Conservation (phyloP, 2,329 filamentous ascomycete genomes). For the Aurifilum marmelostoma region DNA sequence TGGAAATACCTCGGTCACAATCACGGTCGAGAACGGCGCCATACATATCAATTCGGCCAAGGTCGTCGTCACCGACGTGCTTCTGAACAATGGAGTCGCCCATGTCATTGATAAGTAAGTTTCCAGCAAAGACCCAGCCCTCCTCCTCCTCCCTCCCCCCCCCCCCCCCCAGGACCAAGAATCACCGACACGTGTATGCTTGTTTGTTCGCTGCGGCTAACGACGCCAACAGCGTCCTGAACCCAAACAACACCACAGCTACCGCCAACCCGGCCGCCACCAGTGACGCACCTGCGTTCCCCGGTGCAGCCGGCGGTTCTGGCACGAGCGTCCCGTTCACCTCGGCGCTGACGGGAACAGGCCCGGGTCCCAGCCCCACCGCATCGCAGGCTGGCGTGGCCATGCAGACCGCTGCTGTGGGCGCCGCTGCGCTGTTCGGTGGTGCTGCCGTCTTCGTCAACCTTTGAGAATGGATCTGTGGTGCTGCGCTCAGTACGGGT, state of each 20-base stretch:
- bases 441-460: slow-evolving; percentile 22
- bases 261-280: slow-evolving; percentile 43
- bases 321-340: slow-evolving; percentile 17
- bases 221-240: slow-evolving; percentile 41
- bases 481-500: neutral
- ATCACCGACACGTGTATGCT: neutral
- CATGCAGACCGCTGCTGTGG: slow-evolving; percentile 24
- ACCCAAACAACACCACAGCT: slow-evolving; percentile 43
- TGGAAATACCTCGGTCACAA: slow-evolving; percentile 49
- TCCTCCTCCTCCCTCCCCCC: no score
- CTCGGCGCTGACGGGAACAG: slow-evolving; percentile 12
- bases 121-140: neutral
- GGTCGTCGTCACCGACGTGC: slow-evolving; percentile 55
- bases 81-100: slow-evolving; percentile 61
- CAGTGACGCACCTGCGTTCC: slow-evolving; percentile 42
- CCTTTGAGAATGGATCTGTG: neutral
- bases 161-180: no score
- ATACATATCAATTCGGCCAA: slow-evolving; percentile 57
- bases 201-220: neutral
- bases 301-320: slow-evolving; percentile 32
- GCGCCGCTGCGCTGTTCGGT: slow-evolving; percentile 22
- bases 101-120: slow-evolving; percentile 56
- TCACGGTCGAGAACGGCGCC: slow-evolving; percentile 45
- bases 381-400: slow-evolving; percentile 9
- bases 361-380: neutral